Base-by-base conservation (phyloP, 306 rosid genomes). In the Senna tora region DNA sequence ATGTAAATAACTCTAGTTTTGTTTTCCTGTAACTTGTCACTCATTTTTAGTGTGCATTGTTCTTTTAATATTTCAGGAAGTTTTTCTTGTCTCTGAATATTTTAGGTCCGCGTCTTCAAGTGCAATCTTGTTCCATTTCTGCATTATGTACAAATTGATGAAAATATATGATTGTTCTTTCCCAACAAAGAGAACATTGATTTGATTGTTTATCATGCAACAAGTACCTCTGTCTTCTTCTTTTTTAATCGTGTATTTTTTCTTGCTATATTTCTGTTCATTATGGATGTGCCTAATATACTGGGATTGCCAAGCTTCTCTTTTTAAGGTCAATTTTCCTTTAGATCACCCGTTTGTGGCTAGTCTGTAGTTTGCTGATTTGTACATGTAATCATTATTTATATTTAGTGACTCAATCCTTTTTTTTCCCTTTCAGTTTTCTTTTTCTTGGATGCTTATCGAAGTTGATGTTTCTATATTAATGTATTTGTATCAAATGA, bases 41-140 rank as follows among this genome's bases (percentile, higher is more conserved):
- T 69, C 6, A 10, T 33, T 55, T 33, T 61, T 73, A 68, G 49
- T 49, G 4, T 20, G 17, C 9, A 7, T 34, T 34, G 38, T 9
- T 19, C 19, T 61, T 42, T 75, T 25, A 51, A 42, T 33, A 50
- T 50, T 41, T 65, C 56, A 15, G 71, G 61, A 75, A 75, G n/a
- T 38, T 49, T 52, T 46, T 64, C 55, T 75, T 33, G 38, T 49
- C 20, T 36, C 33, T 39, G 38, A 65, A 68, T 54, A 19, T 60
- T 25, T 43, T 59, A 58, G 70, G 21, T 38, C 52, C 38, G 19
- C 64, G 63, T n/a, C 46, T 70, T 15, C 28, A 58, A 51, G 53
- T 3, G 58, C 16, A 11, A 9, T 58, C 38, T 46, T 75, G 59
- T 51, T 57, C 56, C 34, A 36, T 38, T 55, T 54, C 16, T 61